phyloP scores from a whole-genome alignment of 169 alveolate genomes.

The Cyclospora cayetanensis region DNA sequence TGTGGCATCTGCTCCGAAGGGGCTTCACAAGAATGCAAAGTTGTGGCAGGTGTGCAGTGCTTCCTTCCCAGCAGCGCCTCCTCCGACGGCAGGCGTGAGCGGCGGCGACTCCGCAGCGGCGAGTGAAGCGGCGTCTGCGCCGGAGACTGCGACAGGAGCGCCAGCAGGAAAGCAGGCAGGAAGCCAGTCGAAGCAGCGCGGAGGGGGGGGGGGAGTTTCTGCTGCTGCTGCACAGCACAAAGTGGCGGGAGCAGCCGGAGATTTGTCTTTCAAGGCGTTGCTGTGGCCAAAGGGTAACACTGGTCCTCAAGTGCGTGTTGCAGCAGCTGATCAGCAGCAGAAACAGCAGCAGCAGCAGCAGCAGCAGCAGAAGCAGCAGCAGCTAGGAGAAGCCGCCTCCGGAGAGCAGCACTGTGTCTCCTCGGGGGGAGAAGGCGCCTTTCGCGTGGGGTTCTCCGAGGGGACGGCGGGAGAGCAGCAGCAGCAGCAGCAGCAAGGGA shows the following conservation, averaged over 20 bases:
- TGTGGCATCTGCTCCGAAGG: neutral
- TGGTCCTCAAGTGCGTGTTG: conserved; percentile 13
- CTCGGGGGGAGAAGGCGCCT: neutral
- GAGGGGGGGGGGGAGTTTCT: neutral
- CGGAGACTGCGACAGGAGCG: neutral
- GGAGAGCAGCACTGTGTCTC: neutral
- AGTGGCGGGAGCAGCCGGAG: conserved; percentile 23
- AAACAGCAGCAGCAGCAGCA: neutral
- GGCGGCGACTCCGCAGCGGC: neutral
- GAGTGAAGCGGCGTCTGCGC: neutral
- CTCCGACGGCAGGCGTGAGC: neutral
- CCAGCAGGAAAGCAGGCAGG: neutral
- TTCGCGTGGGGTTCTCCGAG: neutral
- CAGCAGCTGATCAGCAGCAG: conserved; percentile 54
- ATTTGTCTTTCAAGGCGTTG: conserved; percentile 60
- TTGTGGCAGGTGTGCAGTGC: conserved; percentile 71
- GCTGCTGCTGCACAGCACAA: neutral
- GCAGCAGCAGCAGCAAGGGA: conserved; percentile 42
- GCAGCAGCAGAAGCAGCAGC: neutral
- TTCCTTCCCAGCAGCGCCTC: conserved; percentile 60
- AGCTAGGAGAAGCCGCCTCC: neutral
- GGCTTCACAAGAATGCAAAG: conserved; percentile 11
- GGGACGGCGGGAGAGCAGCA: neutral
- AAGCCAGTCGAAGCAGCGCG: conserved; percentile 18
- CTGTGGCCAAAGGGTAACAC: conserved; percentile 7